Percentiles rank a stretch among this genome's conserved stretches.
Evolutionary conservation across 352 stramenopile species (phyloP).

Genomic region (Aphanomyces astaci): DNA sequence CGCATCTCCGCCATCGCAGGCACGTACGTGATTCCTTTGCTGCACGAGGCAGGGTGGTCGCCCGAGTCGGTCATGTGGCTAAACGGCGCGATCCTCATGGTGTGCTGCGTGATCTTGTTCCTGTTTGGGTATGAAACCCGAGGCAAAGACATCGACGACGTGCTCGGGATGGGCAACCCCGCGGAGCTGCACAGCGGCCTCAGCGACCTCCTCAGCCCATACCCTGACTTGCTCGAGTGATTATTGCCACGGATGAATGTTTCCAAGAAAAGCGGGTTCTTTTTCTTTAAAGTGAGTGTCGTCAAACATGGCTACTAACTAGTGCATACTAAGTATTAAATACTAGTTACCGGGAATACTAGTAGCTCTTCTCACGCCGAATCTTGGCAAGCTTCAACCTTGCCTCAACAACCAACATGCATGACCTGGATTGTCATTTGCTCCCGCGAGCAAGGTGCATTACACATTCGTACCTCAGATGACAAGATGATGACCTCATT

Average conservation of each 20-base stretch:
- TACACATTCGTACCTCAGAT: too few relatives aligned
- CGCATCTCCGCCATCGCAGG: conserved; percentile 21
- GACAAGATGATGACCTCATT: too few relatives aligned
- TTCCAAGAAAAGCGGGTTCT: neutral
- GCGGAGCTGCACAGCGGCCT: neutral
- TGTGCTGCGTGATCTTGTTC: conserved; percentile 5
- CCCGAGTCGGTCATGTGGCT: conserved; percentile 22
- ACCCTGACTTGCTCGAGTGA: neutral
- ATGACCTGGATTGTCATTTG: too few relatives aligned
- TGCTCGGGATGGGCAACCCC: neutral
- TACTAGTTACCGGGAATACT: too few relatives aligned
- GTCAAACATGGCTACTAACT: too few relatives aligned
- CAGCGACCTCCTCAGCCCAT: neutral
- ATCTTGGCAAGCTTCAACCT: too few relatives aligned
- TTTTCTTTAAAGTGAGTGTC: neutral
- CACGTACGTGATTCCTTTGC: conserved; percentile 19
- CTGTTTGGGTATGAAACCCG: conserved; percentile 23
- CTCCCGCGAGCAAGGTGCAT: too few relatives aligned
- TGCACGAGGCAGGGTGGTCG: conserved; percentile 4
- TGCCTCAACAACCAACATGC: too few relatives aligned
- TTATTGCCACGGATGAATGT: neutral
- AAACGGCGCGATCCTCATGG: conserved; percentile 16
- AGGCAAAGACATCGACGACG: conserved; percentile 20
- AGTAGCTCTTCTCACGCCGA: too few relatives aligned
- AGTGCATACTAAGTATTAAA: too few relatives aligned